Evolutionary conservation across 2,329 filamentous ascomycete genomes (phyloP), one percentile per base, ranked within the genome.

Genomic region (Colletotrichum sp.): DNA sequence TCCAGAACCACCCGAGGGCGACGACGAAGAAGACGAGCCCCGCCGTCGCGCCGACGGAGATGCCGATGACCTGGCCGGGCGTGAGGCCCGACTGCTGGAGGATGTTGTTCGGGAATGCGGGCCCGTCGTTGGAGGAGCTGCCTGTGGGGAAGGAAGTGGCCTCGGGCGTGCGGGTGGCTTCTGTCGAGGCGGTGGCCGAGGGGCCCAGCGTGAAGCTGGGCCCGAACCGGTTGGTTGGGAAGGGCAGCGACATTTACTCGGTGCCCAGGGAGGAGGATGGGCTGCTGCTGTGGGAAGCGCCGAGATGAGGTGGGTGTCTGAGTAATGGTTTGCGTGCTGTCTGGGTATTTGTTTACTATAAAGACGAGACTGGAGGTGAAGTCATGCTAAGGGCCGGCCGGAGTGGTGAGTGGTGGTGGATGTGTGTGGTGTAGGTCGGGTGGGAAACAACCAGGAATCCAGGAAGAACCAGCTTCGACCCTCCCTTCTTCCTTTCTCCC

Each of bases 1-100:
- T 76, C 74, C 74, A 76, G n/a, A 76, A 55, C 74, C 74, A 76
- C 30, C 72, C 74, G 12, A 76, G 34, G 13, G 70, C 70, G 43
- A 76, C 74, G 65, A 76, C 66, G 48, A 76, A 66, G 58, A 74
- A 69, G 70, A 76, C 74, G 32, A 76, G 70, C 4, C 70, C 64
- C 5, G 74, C 71, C 10, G 74, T 76, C 27, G 74, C 70, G 27
- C 74, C 74, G 28, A 76, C 36, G 27, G 70, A 74, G 48, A 76
- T 74, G 74, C 74, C 74, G 58, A 76, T 76, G 25, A 76, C 71
- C 58, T 76, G 74, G 1, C 74, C 74, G 27, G 74, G 74, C 3
- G 74, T 43, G 18, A 76, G 70, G 5, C 74, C 74, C 15, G 74
- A 76, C 65, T 76, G 74, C 48, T 76, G 74, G 39, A 76, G 64